phyloP scores from a whole-genome alignment of 495 filamentous ascomycete species.

The Neurospora sp. region DNA sequence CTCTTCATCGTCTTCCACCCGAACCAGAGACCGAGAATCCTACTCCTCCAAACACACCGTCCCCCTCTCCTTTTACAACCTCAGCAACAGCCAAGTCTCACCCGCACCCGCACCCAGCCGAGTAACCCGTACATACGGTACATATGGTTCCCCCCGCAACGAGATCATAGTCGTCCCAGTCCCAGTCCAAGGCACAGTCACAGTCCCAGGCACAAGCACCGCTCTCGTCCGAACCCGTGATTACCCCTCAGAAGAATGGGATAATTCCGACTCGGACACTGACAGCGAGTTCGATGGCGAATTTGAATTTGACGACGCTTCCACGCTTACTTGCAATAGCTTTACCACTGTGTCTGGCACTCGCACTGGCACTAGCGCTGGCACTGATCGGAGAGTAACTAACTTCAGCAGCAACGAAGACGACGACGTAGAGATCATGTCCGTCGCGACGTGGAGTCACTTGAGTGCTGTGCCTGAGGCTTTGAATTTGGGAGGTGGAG shows the following conservation, averaged over 20 bases:
- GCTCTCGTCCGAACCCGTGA: neutral
- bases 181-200: neutral
- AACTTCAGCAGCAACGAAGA: neutral
- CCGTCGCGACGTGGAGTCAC: neutral
- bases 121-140: neutral
- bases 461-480: neutral
- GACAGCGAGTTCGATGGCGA: neutral
- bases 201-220: neutral
- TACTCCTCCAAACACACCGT: conserved; percentile 51
- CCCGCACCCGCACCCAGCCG: neutral
- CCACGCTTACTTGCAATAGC: neutral
- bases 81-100: neutral
- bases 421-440: neutral
- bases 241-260: neutral
- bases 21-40: conserved; percentile 3
- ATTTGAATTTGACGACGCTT: neutral
- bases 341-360: neutral
- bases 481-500: neutral
- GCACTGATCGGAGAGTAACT: neutral
- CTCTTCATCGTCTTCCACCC: neutral
- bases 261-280: neutral
- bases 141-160: neutral
- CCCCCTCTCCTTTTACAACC: neutral
- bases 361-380: neutral
- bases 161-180: neutral